Conservation (phyloP, 768 basidiomycete genomes). For the Xerocomellus intermedius region DNA sequence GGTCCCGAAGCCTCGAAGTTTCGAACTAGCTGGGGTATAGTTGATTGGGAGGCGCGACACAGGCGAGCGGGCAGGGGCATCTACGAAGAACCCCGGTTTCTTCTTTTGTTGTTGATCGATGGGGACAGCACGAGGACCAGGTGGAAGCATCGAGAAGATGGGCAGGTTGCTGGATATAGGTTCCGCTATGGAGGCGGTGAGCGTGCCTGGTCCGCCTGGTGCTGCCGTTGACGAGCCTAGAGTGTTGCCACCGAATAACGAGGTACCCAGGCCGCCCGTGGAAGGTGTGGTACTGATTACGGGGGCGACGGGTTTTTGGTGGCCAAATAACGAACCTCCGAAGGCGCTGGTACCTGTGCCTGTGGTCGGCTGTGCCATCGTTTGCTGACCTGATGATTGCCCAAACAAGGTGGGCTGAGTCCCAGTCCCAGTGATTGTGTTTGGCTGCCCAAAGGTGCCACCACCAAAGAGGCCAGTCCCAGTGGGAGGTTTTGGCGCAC, state of each 20-base stretch:
- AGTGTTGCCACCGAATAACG: slow-evolving; percentile 39
- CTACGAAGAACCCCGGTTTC: slow-evolving; percentile 74
- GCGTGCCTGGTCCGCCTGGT: slow-evolving; percentile 52
- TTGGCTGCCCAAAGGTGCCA: slow-evolving; percentile 45
- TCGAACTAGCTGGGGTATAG: slow-evolving; percentile 62
- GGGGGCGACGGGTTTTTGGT: slow-evolving; percentile 49
- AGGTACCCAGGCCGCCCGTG: slow-evolving; percentile 35
- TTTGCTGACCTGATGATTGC: slow-evolving; percentile 44
- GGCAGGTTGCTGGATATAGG: slow-evolving; percentile 72
- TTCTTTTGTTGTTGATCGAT: slow-evolving; percentile 69
- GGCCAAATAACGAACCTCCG: slow-evolving; percentile 47
- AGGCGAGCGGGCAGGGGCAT: slow-evolving; percentile 70
- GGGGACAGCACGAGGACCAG: slow-evolving; percentile 61
- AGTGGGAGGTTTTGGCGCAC: slow-evolving; percentile 31
- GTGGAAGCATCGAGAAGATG: slow-evolving; percentile 73
- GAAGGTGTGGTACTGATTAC: slow-evolving; percentile 45
- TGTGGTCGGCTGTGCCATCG: slow-evolving; percentile 37
- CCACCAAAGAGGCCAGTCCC: slow-evolving; percentile 50
- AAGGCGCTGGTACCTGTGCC: slow-evolving; percentile 34
- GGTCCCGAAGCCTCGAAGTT: slow-evolving; percentile 64
- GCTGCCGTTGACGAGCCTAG: slow-evolving; percentile 42
- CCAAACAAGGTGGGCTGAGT: slow-evolving; percentile 49
- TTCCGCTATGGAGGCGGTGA: slow-evolving; percentile 88
- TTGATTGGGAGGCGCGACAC: slow-evolving; percentile 61
- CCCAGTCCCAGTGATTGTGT: slow-evolving; percentile 30